Evolutionary conservation across 108 stramenopile species (phyloP).

Genomic region (Pseudonitzschia pungens): DNA sequence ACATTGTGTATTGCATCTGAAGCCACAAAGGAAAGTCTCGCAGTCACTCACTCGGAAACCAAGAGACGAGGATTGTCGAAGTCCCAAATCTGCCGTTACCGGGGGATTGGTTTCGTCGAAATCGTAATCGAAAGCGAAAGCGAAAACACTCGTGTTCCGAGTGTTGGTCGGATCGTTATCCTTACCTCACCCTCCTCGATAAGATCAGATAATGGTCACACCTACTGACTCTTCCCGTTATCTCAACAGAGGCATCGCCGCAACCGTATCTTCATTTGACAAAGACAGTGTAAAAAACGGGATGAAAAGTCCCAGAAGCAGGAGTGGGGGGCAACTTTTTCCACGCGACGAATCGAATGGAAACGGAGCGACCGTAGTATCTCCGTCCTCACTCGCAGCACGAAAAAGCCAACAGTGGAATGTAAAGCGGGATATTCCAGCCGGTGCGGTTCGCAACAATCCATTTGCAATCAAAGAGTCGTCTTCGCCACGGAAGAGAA

Average conservation of each 20-base stretch:
- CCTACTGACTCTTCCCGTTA: constrained; percentile 7
- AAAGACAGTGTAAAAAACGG: background rate
- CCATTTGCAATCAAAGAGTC: constrained; percentile 35
- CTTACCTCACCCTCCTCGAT: too few relatives aligned
- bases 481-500: constrained; percentile 12
- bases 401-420: constrained; percentile 33
- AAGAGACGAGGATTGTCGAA: background rate
- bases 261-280: constrained; percentile 11
- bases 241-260: background rate
- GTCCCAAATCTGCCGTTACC: background rate
- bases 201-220: background rate
- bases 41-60: too few relatives aligned
- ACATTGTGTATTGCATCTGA: too few relatives aligned
- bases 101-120: background rate
- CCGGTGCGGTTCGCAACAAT: constrained; percentile 37
- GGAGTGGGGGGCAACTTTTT: background rate
- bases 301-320: background rate
- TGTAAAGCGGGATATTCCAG: constrained; percentile 31
- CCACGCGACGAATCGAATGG: background rate
- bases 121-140: too few relatives aligned
- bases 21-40: too few relatives aligned
- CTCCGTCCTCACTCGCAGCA: constrained; percentile 2
- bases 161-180: too few relatives aligned
- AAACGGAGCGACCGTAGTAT: background rate
- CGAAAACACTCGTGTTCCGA: too few relatives aligned